phyloP scores from a whole-genome alignment of 371 early-diverging fungal genomes.

The Mortierella sp. region DNA sequence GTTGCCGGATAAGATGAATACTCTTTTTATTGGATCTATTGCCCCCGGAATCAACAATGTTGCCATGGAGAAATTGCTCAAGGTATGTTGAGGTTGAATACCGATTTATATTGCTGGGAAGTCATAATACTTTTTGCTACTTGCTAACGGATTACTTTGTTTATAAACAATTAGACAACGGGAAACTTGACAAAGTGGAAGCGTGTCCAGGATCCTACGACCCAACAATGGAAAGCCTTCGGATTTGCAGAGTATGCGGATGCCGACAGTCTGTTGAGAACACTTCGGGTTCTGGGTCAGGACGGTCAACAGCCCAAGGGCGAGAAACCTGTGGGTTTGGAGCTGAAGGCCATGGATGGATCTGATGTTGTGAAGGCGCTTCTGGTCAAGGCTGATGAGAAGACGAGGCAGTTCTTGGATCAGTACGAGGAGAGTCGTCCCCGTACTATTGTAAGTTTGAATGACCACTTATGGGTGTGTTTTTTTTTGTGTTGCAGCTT shows the following conservation, averaged over 20 bases:
- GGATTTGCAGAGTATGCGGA: constrained; percentile 87
- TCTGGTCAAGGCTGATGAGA: constrained; percentile 83
- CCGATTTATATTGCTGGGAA: neutral
- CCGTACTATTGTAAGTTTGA: constrained; percentile 53
- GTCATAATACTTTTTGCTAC: neutral
- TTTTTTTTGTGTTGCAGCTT: neutral
- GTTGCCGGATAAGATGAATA: constrained; percentile 74
- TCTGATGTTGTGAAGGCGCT: constrained; percentile 69
- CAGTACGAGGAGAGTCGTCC: constrained; percentile 64
- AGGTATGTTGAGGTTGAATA: constrained; percentile 60
- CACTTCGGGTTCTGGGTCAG: constrained; percentile 80
- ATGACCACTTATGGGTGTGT: neutral
- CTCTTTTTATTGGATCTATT: constrained; percentile 84
- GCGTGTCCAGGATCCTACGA: constrained; percentile 74
- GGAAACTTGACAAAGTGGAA: constrained; percentile 81
- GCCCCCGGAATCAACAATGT: constrained; percentile 78
- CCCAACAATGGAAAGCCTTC: constrained; percentile 79
- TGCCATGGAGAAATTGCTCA: constrained; percentile 78
- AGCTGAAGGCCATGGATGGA: constrained; percentile 72
- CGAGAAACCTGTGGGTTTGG: constrained; percentile 59
- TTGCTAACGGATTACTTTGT: neutral
- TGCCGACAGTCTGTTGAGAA: constrained; percentile 75
- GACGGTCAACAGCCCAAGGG: constrained; percentile 63
- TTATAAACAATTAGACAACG: constrained; percentile 62
- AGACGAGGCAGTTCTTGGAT: constrained; percentile 74